A percentile compares a stretch with the other conserved stretches of the same genome.
phyloP scores from a whole-genome alignment of 148 eudicot genomes.

The Pouteria glomerata region DNA sequence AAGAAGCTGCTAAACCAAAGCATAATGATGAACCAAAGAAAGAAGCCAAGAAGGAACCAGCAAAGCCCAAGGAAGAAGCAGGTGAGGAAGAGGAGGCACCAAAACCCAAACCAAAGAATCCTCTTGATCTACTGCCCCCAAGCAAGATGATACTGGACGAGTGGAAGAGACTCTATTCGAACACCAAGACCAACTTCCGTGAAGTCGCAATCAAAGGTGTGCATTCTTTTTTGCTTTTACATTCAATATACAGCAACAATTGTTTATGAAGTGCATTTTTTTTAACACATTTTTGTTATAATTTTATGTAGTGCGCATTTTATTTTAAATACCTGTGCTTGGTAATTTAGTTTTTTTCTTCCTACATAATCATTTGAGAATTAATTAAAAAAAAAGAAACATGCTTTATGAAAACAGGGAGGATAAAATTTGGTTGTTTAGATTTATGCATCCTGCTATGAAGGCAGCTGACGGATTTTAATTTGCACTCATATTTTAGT shows the following conservation, averaged over 20 bases:
- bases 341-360: too few species aligned
- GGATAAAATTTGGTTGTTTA: too few species aligned
- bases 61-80: conserved; percentile 45
- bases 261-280: neutral
- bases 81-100: conserved; percentile 59
- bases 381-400: too few species aligned
- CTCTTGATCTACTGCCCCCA: conserved; percentile 80
- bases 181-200: conserved; percentile 83
- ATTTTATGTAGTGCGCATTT: too few species aligned
- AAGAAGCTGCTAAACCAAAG: conserved; percentile 51
- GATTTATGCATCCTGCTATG: too few species aligned
- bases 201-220: conserved; percentile 85
- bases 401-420: too few species aligned
- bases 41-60: conserved; percentile 48
- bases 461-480: too few species aligned
- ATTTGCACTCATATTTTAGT: too few species aligned
- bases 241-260: neutral
- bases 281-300: too few species aligned
- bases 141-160: conserved; percentile 85
- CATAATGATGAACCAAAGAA: conserved; percentile 58
- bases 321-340: too few species aligned
- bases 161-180: conserved; percentile 88
- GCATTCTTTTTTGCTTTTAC: neutral
- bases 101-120: conserved; percentile 76
- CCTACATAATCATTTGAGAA: too few species aligned